A percentile compares a stretch with the other conserved stretches of the same genome.
Conservation (phyloP, 1,284 basidiomycete genomes). For the Trichosporon sp. region DNA sequence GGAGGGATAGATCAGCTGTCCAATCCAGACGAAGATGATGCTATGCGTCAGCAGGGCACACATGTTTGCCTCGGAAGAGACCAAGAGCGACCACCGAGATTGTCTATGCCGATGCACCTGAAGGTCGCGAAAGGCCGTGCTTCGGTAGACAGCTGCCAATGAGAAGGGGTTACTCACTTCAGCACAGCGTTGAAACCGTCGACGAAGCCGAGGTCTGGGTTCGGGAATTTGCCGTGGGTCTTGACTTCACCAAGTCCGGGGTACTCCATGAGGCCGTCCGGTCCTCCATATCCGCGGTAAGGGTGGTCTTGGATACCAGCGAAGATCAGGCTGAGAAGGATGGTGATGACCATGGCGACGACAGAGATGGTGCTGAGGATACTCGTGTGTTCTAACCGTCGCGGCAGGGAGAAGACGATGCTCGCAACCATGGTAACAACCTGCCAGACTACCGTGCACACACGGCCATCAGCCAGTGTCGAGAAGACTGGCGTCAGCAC, state of each 20-base stretch:
- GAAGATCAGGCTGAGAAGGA: conserved; percentile 56
- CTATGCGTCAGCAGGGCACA: background rate
- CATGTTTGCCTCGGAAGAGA: too few species aligned
- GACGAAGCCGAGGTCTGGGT: conserved; percentile 55
- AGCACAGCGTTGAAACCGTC: conserved; percentile 50
- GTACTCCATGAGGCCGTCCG: conserved; percentile 21
- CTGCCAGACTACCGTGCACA: conserved; percentile 57
- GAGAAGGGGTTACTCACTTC: too few species aligned
- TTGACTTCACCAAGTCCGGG: conserved; percentile 29
- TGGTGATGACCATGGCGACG: conserved; percentile 55
- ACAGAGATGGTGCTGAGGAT: conserved; percentile 47
- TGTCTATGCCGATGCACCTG: too few species aligned
- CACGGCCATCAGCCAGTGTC: conserved; percentile 55
- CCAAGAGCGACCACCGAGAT: too few species aligned
- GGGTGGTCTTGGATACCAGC: conserved; percentile 52
- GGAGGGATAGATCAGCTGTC: conserved; percentile 53
- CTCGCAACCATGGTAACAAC: conserved; percentile 48
- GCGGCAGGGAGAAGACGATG: conserved; percentile 54
- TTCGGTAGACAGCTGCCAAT: too few species aligned
- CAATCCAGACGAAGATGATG: conserved; percentile 55
- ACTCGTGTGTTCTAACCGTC: conserved; percentile 54
- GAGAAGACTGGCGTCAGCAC: conserved; percentile 50
- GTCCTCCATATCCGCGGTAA: conserved; percentile 26
- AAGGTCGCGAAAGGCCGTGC: too few species aligned
- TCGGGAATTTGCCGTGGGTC: conserved; percentile 34